These are phyloP conservation scores for Kazachstania sp. DNA, from an alignment of 1,139 yeast species.

Conservation along the genomic window DNA sequence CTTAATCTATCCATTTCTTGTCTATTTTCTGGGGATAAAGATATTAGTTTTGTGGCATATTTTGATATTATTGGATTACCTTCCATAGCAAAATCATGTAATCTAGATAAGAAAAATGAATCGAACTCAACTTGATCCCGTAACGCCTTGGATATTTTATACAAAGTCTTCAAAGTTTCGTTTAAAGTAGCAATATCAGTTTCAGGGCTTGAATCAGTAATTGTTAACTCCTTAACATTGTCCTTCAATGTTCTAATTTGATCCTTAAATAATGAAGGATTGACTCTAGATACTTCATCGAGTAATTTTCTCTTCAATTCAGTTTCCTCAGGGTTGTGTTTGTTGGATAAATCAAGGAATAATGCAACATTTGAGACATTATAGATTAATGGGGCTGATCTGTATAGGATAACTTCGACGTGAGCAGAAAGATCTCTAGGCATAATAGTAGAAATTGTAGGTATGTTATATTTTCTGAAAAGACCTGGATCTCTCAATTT, in stretches of 20 bases:
- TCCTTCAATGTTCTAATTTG: constrained; percentile 47
- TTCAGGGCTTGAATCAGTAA: constrained; percentile 2
- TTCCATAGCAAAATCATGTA: constrained; percentile 39
- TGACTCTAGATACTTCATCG: constrained; percentile 49
- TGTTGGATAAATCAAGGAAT: constrained; percentile 42
- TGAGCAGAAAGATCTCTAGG: constrained; percentile 44
- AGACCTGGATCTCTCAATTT: constrained; percentile 47
- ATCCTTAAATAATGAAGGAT: constrained; percentile 58
- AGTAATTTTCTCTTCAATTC: constrained; percentile 40
- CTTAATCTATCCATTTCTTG: constrained; percentile 36
- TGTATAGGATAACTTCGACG: constrained; percentile 48
- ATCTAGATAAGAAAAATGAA: constrained; percentile 34
- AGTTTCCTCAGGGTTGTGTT: constrained; percentile 30
- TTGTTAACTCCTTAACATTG: constrained; percentile 32
- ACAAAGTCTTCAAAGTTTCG: constrained; percentile 49
- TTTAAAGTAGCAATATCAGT: constrained; percentile 16
- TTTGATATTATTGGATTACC: constrained; percentile 61
- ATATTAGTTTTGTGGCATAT: constrained; percentile 55
- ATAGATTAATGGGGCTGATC: constrained; percentile 54
- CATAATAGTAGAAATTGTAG: constrained; percentile 33
- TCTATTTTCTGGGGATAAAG: constrained; percentile 39
- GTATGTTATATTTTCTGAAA: constrained; percentile 36
- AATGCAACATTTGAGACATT: constrained; percentile 58
- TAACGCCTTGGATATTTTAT: constrained; percentile 44
- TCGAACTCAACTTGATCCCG: constrained; percentile 26